Evolutionary conservation across 2,329 filamentous ascomycete species (phyloP), one percentile per base, ranked within the genome.

Genomic region (Talaromyces sp.): DNA sequence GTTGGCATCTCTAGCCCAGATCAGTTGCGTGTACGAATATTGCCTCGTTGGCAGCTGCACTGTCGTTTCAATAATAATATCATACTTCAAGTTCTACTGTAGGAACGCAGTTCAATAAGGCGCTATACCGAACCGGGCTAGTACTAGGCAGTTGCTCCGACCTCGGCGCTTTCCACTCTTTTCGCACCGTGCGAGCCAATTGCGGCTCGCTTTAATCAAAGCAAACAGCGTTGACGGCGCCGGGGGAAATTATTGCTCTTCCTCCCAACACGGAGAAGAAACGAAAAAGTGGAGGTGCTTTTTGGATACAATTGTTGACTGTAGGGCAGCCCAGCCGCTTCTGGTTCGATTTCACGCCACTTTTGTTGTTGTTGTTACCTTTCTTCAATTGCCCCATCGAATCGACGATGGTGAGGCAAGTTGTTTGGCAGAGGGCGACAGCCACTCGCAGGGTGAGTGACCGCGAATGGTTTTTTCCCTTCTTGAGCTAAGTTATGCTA

Each of bases 381-480:
- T 23, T 30, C 3, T 28, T 47, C 31, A 44, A 58, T 58, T 58
- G 56, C 56, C 30, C 31, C 53, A 33, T 50, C 59, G 57, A 62
- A 40, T 59, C 52, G 12, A 60, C 59, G 33, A 77, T 76, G 74
- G 72, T 76, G 68, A 75, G 73, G 68, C 74, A 76, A 65, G 65
- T 76, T 68, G 69, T 76, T 61, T 76, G 73, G 73, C 72, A 75
- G 66, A 68, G 72, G 68, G 73, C 71, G 61, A 69, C 69, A 55
- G 73, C 73, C 65, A 72, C 72, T 67, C 74, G 71, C 60, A 73
- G 72, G 68, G 74, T 76, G 64, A 67, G 74, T 64, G 31, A 23
- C 14, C 40, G 36, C 12, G n/a, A 42, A 56, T 61, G 18, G 14
- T 18, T 55, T 23, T 34, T 59, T 44, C 14, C 4, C 31, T 33